Percentiles rank a stretch among this genome's conserved stretches.
Conservation (phyloP, 78 protist species). For the Bodo saltans region DNA sequence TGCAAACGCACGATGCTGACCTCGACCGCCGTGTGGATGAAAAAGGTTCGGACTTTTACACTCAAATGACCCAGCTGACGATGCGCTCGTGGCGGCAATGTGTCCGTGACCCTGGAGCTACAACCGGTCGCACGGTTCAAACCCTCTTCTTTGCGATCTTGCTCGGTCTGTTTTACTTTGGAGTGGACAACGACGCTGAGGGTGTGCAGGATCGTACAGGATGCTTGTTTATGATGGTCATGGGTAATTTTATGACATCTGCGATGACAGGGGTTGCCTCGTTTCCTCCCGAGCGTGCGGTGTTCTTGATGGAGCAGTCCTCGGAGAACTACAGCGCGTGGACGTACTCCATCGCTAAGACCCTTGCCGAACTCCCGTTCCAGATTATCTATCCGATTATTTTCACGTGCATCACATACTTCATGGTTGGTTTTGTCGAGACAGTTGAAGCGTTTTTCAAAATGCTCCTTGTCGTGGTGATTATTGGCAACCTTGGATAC, state of each 20-base stretch:
- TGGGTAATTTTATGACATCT: neutral
- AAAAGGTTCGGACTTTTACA: too few relatives aligned
- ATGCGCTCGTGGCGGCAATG: too few relatives aligned
- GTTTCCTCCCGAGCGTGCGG: slow-evolving; percentile 30
- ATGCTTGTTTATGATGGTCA: slow-evolving; percentile 17
- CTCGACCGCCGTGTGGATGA: too few relatives aligned
- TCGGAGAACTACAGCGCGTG: slow-evolving; percentile 19
- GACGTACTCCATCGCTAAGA: slow-evolving; percentile 44
- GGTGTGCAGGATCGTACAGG: slow-evolving; percentile 23
- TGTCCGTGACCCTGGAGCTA: neutral
- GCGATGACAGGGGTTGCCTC: neutral
- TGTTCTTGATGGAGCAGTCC: slow-evolving; percentile 36
- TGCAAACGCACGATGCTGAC: too few relatives aligned
- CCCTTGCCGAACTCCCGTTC: slow-evolving; percentile 30
- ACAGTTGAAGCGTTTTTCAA: neutral
- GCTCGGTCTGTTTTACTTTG: slow-evolving; percentile 34
- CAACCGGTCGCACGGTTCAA: slow-evolving; percentile 19
- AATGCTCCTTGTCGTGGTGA: neutral
- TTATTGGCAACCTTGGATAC: neutral
- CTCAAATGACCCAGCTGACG: too few relatives aligned
- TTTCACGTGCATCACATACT: slow-evolving; percentile 15
- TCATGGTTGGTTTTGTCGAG: neutral
- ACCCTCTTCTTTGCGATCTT: slow-evolving; percentile 24
- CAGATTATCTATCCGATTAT: slow-evolving; percentile 20
- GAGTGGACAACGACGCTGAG: neutral